Base-by-base conservation (phyloP, 257 asterid species). In the Solanum raphanifolium region DNA sequence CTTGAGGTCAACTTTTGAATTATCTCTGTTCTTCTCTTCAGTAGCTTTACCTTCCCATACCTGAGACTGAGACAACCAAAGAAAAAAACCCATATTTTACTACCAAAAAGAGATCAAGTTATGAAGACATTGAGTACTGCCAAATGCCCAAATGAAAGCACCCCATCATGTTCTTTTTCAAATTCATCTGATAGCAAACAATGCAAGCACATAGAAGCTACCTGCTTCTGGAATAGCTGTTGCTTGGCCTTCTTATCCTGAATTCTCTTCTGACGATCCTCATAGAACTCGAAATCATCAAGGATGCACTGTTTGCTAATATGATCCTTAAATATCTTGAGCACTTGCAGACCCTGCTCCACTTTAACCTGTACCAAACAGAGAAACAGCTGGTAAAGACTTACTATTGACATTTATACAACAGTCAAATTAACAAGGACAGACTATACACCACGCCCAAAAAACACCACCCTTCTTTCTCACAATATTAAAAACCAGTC, bases 211-310 rank as follows among this genome's bases (percentile, higher is more conserved):
- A 84, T 92, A 35, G 27, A 84, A 9, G 38, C 65, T 66, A 93
- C 96, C 91, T 91, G 93, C 76, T 90, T 94, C 86, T 89, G 92
- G 89, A 68, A 86, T 43, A 86, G 92, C 81, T 90, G 96, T 31
- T 91, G 93, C 91, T 91, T 93, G 68, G 92, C 91, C 88, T 93
- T 93, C 92, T 92, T 93, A 76, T 93, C 96, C 86, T 87, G 93
- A 74, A 92, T 93, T 88, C 90, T 92, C 69, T 91, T 95, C 90
- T 94, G 94, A n/a, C 98, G 93, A 65, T 92, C 96, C 91, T 94
- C 96, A 6, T 95, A 95, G 90, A 95, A 95, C 23, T 93, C 95
- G 25, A 95, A 95, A 83, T 95, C 98, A 84, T 95, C 98, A n/a
- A 95, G 88, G 41, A 95, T 92, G 58, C 94, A 94, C 65, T 92